Evolutionary conservation across 495 filamentous ascomycete genomes (phyloP).

Genomic region (Evernia prunastri): DNA sequence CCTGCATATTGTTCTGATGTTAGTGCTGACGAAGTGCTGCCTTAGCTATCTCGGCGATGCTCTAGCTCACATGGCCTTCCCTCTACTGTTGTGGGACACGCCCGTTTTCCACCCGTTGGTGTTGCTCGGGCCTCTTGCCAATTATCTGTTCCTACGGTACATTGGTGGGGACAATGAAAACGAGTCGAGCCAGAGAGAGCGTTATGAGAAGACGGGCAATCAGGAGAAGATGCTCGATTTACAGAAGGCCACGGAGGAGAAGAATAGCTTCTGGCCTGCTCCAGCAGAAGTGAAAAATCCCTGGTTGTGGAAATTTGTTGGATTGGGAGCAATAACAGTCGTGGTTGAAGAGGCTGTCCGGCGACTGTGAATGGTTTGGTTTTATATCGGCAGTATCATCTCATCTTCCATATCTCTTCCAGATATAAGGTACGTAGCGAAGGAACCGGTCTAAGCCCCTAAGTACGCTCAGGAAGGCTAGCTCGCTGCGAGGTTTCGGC

Average conservation of each 20-base stretch:
- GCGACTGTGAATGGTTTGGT: background rate
- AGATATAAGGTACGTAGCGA: background rate
- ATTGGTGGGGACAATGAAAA: background rate
- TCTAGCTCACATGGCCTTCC: background rate
- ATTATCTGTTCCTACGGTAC: background rate
- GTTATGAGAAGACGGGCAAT: background rate
- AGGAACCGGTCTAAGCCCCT: background rate
- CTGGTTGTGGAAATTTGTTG: background rate
- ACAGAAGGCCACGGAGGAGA: background rate
- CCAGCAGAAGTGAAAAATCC: background rate
- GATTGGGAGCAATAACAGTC: background rate
- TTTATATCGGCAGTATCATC: background rate
- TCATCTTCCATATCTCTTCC: background rate
- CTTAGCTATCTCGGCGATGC: background rate
- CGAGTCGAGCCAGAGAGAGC: background rate
- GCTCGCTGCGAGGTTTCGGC: too few relatives aligned
- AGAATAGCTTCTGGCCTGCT: background rate
- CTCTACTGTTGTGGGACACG: background rate
- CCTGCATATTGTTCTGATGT: background rate
- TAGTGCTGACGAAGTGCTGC: background rate
- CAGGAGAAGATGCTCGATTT: background rate
- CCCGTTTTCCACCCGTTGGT: background rate
- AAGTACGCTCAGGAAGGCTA: too few relatives aligned
- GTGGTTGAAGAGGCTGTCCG: background rate
- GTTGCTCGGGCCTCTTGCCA: background rate